Percentiles rank a stretch among this genome's conserved stretches.
Conservation (phyloP, 2,329 filamentous ascomycete genomes). For the Scedosporium dehoogii region DNA sequence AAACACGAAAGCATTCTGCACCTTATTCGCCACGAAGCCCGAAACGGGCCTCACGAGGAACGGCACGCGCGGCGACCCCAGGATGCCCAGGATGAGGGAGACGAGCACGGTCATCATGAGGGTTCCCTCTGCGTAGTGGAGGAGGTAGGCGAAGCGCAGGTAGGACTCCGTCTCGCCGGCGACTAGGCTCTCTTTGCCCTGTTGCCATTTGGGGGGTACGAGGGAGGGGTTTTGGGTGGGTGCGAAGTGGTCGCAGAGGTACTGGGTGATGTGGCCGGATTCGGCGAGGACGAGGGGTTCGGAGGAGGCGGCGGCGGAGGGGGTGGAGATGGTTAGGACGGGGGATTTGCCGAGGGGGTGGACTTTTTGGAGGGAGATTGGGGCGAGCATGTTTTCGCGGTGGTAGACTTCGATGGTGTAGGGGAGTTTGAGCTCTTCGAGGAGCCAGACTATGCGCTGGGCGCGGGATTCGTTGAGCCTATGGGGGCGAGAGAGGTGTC, state of each 20-base stretch:
- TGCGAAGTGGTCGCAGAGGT: conserved; percentile 58
- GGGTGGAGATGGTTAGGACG: conserved; percentile 53
- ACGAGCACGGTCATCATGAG: conserved; percentile 65
- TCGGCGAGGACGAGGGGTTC: conserved; percentile 62
- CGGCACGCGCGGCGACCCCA: conserved; percentile 34
- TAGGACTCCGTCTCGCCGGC: conserved; percentile 52
- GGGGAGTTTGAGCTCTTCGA: conserved; percentile 69
- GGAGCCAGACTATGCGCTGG: conserved; percentile 75
- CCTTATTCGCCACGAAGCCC: conserved; percentile 30
- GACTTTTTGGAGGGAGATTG: conserved; percentile 63
- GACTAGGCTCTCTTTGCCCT: conserved; percentile 45
- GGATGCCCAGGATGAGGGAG: conserved; percentile 42
- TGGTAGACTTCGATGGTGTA: conserved; percentile 78
- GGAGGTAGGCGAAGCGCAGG: conserved; percentile 54
- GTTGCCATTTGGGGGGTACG: conserved; percentile 43
- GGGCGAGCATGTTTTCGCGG: conserved; percentile 56
- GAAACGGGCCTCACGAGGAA: conserved; percentile 46
- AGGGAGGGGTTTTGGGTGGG: conserved; percentile 22
- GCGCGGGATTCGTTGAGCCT: conserved; percentile 74
- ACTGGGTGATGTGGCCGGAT: conserved; percentile 72
- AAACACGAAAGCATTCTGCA: conserved; percentile 24
- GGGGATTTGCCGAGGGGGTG: conserved; percentile 86
- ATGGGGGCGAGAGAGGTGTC: neutral
- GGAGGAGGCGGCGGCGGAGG: conserved; percentile 15
- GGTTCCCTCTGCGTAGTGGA: conserved; percentile 81